Base-by-base conservation (phyloP, 345 rosid genomes). In the Odontarrhena argentea region DNA sequence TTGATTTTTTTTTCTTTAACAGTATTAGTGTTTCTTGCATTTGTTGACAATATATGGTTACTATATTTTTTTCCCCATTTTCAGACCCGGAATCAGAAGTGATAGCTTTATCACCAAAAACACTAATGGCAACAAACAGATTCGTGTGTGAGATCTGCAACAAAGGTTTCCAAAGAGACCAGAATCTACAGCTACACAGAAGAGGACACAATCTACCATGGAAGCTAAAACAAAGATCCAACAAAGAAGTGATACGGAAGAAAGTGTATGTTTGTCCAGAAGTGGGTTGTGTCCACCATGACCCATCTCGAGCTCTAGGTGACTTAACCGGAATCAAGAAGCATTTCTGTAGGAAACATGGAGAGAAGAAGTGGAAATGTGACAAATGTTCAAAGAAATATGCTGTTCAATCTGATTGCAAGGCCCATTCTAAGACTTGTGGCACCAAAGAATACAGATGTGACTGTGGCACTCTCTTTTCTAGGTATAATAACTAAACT, bases 341-440 rank as follows among this genome's bases (percentile, higher is more conserved):
- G 71, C 98, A 92, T 78, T 92, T 60, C 63, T 84, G 91, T 70
- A 80, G 96, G 74, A 92, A 92, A 77, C 98, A 92, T 64, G 96
- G 98, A 2, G 98, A 89, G 75, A 92, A 84, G 78, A 92, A 92
- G 70, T 92, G 98, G 98, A 89, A 92, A 82, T 92, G 98, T 55
- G 96, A 86, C 42, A 92, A 87, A 63, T 92, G 98, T 72, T 81
- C 89, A 5, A 92, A 92, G 84, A 82, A 85, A 65, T 92, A 92
- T 60, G 98, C 98, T 32, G 98, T 92, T 80, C 96, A 87, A 70
- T 92, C 98, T 2, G 98, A 92, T 70, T 92, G 98, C 87, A 89
- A 87, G 70, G 98, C 98, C 77, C 98, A 92, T 65, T 83, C 96
- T 35, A 92, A 86, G 82, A 89, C 91, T 62, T 92, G 98, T 72